These are phyloP conservation scores for Diospyros kaki DNA, from an alignment of 148 eudicot species.

Conservation along the genomic window DNA sequence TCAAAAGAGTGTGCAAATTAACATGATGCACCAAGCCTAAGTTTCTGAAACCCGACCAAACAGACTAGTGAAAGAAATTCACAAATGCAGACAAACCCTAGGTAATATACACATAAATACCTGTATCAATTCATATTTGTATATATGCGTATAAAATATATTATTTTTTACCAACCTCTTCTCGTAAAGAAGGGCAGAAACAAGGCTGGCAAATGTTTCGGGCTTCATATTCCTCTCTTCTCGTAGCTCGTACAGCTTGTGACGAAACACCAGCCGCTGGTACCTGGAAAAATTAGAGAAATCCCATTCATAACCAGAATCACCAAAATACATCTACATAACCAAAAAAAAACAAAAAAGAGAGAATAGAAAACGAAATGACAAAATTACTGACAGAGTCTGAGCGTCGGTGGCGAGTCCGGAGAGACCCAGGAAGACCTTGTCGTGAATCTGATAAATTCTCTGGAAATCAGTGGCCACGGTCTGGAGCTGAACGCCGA, in stretches of 20 bases:
- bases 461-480: slow-evolving; percentile 92
- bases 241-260: slow-evolving; percentile 82
- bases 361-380: neutral
- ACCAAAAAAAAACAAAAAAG: neutral
- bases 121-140: neutral
- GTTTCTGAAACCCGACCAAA: no score
- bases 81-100: no score
- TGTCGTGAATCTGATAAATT: slow-evolving; percentile 63
- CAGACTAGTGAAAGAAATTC: no score
- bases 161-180: slow-evolving; percentile 55
- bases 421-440: slow-evolving; percentile 77
- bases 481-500: slow-evolving; percentile 94
- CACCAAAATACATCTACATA: neutral
- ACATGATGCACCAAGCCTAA: neutral
- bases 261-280: slow-evolving; percentile 81
- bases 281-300: slow-evolving; percentile 39
- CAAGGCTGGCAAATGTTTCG: slow-evolving; percentile 93
- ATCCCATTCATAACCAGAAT: neutral
- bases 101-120: no score
- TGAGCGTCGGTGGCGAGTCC: slow-evolving; percentile 86
- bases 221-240: slow-evolving; percentile 99
- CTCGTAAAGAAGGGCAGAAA: slow-evolving; percentile 93
- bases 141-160: neutral
- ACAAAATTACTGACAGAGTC: slow-evolving; percentile 50
- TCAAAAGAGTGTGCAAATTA: neutral